These are phyloP conservation scores for Aspergillus tubingensis DNA, from an alignment of 2,329 filamentous ascomycete species.

Conservation along the genomic window DNA sequence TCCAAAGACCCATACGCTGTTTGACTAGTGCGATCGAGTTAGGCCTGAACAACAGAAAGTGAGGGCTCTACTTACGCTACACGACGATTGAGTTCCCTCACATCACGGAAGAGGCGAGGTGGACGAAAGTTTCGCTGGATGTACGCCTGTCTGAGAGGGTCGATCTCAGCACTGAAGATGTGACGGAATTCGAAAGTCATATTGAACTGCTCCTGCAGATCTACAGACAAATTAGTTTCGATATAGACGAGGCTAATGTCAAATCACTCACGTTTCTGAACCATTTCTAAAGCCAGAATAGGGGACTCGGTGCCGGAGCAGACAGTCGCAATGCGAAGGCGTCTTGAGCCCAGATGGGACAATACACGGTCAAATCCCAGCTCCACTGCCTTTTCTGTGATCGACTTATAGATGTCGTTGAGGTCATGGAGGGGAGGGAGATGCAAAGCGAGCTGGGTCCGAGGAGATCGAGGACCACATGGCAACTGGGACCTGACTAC, in stretches of 20 bases:
- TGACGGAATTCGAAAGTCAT: constrained; percentile 53
- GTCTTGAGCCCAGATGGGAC: constrained; percentile 35
- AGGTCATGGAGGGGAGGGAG: constrained; percentile 31
- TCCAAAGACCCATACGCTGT: constrained; percentile 67
- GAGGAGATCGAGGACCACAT: constrained; percentile 6
- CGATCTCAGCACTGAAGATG: constrained; percentile 65
- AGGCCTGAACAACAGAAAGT: constrained; percentile 8
- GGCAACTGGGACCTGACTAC: constrained; percentile 20
- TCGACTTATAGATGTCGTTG: constrained; percentile 32
- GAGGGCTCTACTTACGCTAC: constrained; percentile 47
- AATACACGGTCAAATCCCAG: constrained; percentile 49
- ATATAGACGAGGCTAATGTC: neutral
- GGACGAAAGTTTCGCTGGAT: constrained; percentile 62
- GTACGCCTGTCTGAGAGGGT: constrained; percentile 64
- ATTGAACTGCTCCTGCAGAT: constrained; percentile 35
- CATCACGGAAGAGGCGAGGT: constrained; percentile 59
- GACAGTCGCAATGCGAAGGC: constrained; percentile 66
- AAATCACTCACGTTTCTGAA: constrained; percentile 49
- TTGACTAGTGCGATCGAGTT: constrained; percentile 44
- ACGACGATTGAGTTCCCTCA: constrained; percentile 55
- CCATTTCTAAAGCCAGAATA: constrained; percentile 63
- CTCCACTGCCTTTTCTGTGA: constrained; percentile 27
- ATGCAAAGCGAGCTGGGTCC: constrained; percentile 21
- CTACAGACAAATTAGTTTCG: constrained; percentile 16
- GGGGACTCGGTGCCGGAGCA: constrained; percentile 79